phyloP scores from a whole-genome alignment of 2,329 filamentous ascomycete genomes.

The Trichoderma afroharzianum region DNA sequence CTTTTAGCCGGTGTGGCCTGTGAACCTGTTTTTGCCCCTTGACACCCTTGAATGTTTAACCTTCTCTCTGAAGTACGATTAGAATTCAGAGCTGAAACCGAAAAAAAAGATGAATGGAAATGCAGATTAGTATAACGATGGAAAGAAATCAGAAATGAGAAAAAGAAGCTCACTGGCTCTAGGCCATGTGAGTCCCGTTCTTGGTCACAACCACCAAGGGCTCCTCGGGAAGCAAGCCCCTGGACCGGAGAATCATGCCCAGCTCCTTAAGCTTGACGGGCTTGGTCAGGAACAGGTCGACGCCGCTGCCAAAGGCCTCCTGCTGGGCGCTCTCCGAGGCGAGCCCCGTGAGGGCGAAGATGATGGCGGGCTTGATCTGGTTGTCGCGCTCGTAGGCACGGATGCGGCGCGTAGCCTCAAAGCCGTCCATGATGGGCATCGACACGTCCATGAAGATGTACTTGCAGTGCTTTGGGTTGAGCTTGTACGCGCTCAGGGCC shows the following conservation, averaged over 20 bases:
- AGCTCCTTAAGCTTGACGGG: constrained; percentile 45
- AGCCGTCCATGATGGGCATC: constrained; percentile 56
- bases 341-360: constrained; percentile 53
- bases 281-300: constrained; percentile 54
- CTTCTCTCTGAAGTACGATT: neutral
- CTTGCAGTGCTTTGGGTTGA: constrained; percentile 23
- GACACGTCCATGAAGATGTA: constrained; percentile 48
- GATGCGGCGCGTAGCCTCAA: constrained; percentile 49
- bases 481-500: constrained; percentile 30
- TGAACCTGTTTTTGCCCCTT: neutral
- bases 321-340: constrained; percentile 48
- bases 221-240: constrained; percentile 13
- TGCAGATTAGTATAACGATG: neutral
- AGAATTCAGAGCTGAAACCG: neutral
- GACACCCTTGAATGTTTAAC: neutral
- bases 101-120: neutral
- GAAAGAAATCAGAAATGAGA: neutral
- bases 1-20: neutral
- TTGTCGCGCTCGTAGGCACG: constrained; percentile 45
- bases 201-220: constrained; percentile 1
- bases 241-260: constrained; percentile 18
- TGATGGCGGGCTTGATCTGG: constrained; percentile 38
- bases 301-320: constrained; percentile 50
- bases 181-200: neutral
- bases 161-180: neutral